Conservation (phyloP, 352 stramenopile genomes). For the Heterotrichella gracilis region DNA sequence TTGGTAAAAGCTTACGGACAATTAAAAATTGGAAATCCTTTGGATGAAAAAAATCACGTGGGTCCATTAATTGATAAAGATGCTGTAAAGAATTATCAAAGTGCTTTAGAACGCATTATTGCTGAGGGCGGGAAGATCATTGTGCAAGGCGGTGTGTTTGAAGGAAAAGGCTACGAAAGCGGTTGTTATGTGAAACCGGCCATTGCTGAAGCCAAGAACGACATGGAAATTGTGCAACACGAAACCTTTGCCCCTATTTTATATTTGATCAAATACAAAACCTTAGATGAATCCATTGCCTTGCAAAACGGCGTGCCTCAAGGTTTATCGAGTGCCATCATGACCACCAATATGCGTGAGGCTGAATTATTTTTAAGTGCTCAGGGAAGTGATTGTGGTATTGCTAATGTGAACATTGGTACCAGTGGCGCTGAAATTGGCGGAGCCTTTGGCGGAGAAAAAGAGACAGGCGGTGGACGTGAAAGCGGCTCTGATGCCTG, state of each 20-base stretch:
- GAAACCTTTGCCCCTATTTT: slow-evolving; percentile 56
- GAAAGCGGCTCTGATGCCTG: slow-evolving; percentile 53
- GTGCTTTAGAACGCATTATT: slow-evolving; percentile 42
- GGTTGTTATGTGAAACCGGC: slow-evolving; percentile 59
- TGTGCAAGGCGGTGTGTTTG: slow-evolving; percentile 19
- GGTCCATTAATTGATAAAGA: slow-evolving; percentile 34
- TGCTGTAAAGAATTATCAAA: slow-evolving; percentile 43
- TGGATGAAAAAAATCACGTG: slow-evolving; percentile 40
- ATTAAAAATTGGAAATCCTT: slow-evolving; percentile 44
- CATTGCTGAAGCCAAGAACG: slow-evolving; percentile 31
- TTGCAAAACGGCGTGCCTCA: slow-evolving; percentile 58
- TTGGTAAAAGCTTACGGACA: slow-evolving; percentile 43
- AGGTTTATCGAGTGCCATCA: slow-evolving; percentile 49
- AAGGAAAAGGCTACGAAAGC: slow-evolving; percentile 37
- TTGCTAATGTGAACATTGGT: slow-evolving; percentile 62
- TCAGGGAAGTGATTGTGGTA: slow-evolving; percentile 47
- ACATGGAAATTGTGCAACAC: slow-evolving; percentile 42
- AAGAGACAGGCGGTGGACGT: slow-evolving; percentile 50
- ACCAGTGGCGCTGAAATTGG: slow-evolving; percentile 55
- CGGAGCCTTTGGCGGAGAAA: slow-evolving; percentile 53
- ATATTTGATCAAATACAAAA: slow-evolving; percentile 51
- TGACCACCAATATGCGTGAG: slow-evolving; percentile 51
- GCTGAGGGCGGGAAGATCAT: slow-evolving; percentile 47
- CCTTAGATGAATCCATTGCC: slow-evolving; percentile 48
- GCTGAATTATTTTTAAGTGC: slow-evolving; percentile 58